phyloP scores from a whole-genome alignment of 1,284 basidiomycete species.

The Testicularia cyperi region DNA sequence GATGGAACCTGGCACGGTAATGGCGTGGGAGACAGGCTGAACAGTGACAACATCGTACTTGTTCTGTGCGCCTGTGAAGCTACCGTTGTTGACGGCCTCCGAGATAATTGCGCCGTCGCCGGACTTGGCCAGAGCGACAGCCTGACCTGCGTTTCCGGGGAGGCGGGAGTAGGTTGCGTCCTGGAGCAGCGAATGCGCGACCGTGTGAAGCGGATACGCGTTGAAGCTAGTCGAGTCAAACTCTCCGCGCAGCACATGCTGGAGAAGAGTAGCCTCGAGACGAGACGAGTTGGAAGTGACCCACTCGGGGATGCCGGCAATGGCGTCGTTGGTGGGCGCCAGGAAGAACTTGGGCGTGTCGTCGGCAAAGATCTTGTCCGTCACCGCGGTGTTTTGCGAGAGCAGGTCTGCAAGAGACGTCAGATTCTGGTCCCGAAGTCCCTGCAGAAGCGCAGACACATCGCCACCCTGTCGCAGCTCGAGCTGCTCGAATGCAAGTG shows the following conservation, averaged over 20 bases:
- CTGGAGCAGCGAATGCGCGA: conserved; percentile 42
- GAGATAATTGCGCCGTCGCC: conserved; percentile 11
- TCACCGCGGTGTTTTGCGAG: conserved; percentile 26
- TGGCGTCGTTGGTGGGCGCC: conserved; percentile 38
- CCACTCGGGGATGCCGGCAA: conserved; percentile 25
- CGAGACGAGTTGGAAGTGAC: conserved; percentile 34
- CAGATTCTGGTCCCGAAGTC: conserved; percentile 34
- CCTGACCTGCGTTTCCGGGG: conserved; percentile 47
- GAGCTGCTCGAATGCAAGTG: conserved; percentile 16
- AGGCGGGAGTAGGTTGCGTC: conserved; percentile 12
- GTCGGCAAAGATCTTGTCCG: conserved; percentile 34
- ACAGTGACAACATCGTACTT: conserved; percentile 33
- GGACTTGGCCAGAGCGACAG: conserved; percentile 31
- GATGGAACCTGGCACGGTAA: conserved; percentile 41
- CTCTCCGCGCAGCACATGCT: conserved; percentile 37
- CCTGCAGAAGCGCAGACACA: conserved; percentile 30
- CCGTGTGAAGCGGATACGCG: conserved; percentile 34
- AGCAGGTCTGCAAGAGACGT: conserved; percentile 33
- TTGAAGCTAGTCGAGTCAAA: conserved; percentile 23
- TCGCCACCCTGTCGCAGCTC: conserved; percentile 31
- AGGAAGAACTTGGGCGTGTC: conserved; percentile 28
- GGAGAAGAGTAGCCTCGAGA: conserved; percentile 40
- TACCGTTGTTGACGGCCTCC: conserved; percentile 43
- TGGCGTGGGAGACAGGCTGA: conserved; percentile 35
- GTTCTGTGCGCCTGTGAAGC: conserved; percentile 3